Evolutionary conservation across 208 protist genomes (phyloP), one percentile per base, ranked within the genome.

Genomic region (Leishmania braziliensis): DNA sequence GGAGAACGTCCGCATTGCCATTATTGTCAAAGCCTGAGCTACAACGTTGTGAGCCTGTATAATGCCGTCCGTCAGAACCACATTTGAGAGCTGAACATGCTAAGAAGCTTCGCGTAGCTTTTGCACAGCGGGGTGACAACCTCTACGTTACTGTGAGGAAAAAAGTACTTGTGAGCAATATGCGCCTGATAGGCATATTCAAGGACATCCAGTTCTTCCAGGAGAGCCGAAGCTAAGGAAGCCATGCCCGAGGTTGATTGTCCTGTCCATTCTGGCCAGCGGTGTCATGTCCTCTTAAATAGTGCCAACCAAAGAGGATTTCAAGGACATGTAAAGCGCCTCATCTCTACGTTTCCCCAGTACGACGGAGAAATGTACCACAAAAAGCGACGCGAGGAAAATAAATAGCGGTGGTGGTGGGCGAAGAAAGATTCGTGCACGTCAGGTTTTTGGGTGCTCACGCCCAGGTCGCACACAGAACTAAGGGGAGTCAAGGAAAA

Each of bases 241-340:
- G 10, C 96, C 96, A 72, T 98, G 95, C 20, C 96, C 95, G n/a
- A 99, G 91, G 75, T 99, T 98, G 26, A 98, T 83, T 36, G 95
- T 85, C 63, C 97, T 95, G 82, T 96, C 85, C 82, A 95, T 80
- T 58, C 89, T 92, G 43, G 96, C 90, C 14, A 98, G 86, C 60
- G 94, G 93, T 18, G 95, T 97, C 86, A 98, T 98, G 60, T 93
- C 90, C 65, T 89, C 80, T 88, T 91, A 98, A 50, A 97, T 91
- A 2, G 87, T 90, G 58, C 63, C 84, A 29, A 62, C 86, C 1
- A 88, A 88, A 0, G 36, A 93, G 60, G 0, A 62, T 82, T 20
- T 39, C 36, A 39, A 39, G 36, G 1, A 0, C 36, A 39, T 39
- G 36, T 39, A 39, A 39, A 39, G 36, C 36, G 36, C 36, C 36